Evolutionary conservation across 148 eudicot genomes (phyloP), one percentile per base, ranked within the genome.

Genomic region (Nyssa sinensis): DNA sequence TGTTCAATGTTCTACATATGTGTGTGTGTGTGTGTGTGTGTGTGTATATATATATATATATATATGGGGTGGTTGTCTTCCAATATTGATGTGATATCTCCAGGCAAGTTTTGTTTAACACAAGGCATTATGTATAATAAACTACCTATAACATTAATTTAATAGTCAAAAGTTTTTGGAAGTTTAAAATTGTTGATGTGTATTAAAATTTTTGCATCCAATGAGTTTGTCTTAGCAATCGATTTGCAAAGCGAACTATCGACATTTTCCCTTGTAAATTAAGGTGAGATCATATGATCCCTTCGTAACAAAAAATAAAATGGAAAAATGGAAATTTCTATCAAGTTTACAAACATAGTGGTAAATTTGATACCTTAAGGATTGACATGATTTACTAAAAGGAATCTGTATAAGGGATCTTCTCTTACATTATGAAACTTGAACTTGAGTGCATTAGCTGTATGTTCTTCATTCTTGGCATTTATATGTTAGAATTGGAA

Each of bases 401-500:
- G 19, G 59, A 55, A 55, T 55, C 44, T 31, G 39, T 62, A 24
- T 33, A n/a, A 21, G 47, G 47, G 34, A 11, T 23, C 30, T 39
- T 67, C 14, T 53, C 23, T 67, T 41, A 9, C 7, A 31, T 67
- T 1, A 0, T 41, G 33, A n/a, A 58, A 66, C 41, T 67, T 67
- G 33, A 34, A 44, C 23, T 44, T 41, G 51, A 41, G 32, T 25
- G n/a, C 58, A 60, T 57, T 32, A 11, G 62, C 19, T 21, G 33
- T 35, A 60, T 37, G 25, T 71, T 71, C 10, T 71, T 71, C 14
- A n/a, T 71, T 71, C 29, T 17, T 59, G 53, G 55, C 7, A 71
- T 32, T 31, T 17, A 8, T 23, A 34, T 34, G 3, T 2, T 64
- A 12, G 34, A 35, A 63, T 17, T 35, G 68, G 16, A 21, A 39